Evolutionary conservation across 345 rosid species (phyloP).

Genomic region (Arabidopsis arenosa): DNA sequence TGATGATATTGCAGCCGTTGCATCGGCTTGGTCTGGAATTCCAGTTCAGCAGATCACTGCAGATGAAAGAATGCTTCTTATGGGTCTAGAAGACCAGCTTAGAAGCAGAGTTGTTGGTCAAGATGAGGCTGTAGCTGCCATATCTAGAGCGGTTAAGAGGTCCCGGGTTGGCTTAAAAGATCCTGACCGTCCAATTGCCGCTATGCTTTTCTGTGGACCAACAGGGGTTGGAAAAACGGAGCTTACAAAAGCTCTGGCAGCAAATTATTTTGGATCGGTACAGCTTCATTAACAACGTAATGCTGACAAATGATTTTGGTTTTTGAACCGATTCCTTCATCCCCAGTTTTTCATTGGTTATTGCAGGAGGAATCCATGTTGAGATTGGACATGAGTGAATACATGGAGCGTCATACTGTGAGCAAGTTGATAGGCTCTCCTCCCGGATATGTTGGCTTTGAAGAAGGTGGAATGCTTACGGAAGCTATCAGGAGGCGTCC

Average conservation of each 20-base stretch:
- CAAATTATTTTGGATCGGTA: conserved; percentile 90
- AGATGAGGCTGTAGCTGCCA: conserved; percentile 90
- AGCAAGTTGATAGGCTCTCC: conserved; percentile 97
- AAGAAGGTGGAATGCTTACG: conserved; percentile 91
- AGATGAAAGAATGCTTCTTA: conserved; percentile 78
- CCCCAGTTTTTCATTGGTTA: conserved; percentile 20
- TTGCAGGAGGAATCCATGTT: conserved; percentile 89
- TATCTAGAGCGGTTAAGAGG: conserved; percentile 96
- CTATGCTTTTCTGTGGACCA: conserved; percentile 98
- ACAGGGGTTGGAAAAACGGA: conserved; percentile 99
- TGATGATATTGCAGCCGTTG: conserved; percentile 93
- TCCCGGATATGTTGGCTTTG: conserved; percentile 93
- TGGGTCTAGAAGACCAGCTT: conserved; percentile 83
- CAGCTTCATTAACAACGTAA: conserved; percentile 41
- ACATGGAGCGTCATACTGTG: conserved; percentile 97
- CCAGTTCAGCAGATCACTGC: conserved; percentile 97
- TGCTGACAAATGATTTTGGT: conserved; percentile 24
- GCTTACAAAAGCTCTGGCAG: conserved; percentile 87
- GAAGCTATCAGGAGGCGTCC: conserved; percentile 97
- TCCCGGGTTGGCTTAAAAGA: conserved; percentile 90
- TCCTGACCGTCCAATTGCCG: conserved; percentile 91
- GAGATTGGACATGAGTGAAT: conserved; percentile 99
- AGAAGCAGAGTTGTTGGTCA: conserved; percentile 86
- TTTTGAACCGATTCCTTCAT: neutral
- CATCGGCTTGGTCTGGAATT: conserved; percentile 96